Conservation (phyloP, 1,284 basidiomycete genomes). For the Farysia itapuensis region DNA sequence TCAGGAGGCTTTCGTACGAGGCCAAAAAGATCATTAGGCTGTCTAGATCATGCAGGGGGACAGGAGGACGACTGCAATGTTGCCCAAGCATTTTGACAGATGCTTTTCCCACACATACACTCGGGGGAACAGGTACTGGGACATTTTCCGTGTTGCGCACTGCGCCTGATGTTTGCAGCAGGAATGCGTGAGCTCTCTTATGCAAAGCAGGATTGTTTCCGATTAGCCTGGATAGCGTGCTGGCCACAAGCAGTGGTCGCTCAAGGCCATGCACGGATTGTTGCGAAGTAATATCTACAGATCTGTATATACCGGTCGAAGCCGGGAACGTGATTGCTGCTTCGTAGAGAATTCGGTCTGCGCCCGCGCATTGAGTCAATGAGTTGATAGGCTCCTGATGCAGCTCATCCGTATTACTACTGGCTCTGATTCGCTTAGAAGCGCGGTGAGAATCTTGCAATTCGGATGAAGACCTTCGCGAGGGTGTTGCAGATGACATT, state of each 20-base stretch:
- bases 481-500: no score
- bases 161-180: slow-evolving; percentile 11
- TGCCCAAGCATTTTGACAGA: slow-evolving; percentile 16
- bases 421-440: slow-evolving; percentile 9
- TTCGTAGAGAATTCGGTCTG: no score
- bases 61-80: slow-evolving; percentile 1
- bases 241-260: slow-evolving; percentile 15
- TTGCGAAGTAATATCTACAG: slow-evolving; percentile 18
- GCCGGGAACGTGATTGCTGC: no score
- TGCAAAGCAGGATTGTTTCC: slow-evolving; percentile 12
- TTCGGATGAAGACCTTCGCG: no score
- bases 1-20: slow-evolving; percentile 11
- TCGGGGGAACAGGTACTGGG: slow-evolving; percentile 11
- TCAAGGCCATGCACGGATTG: slow-evolving; percentile 11
- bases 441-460: background rate
- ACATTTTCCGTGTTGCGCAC: background rate
- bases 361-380: no score
- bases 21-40: slow-evolving; percentile 6
- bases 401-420: no score
- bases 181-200: slow-evolving; percentile 12
- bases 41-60: slow-evolving; percentile 13
- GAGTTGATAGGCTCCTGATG: no score
- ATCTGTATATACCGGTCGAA: slow-evolving; percentile 20
- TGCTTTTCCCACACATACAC: slow-evolving; percentile 21
- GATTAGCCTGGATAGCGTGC: slow-evolving; percentile 22